Evolutionary conservation across 352 stramenopile genomes (phyloP), one percentile per base, ranked within the genome.

Genomic region (Paralagenidium karlingii): DNA sequence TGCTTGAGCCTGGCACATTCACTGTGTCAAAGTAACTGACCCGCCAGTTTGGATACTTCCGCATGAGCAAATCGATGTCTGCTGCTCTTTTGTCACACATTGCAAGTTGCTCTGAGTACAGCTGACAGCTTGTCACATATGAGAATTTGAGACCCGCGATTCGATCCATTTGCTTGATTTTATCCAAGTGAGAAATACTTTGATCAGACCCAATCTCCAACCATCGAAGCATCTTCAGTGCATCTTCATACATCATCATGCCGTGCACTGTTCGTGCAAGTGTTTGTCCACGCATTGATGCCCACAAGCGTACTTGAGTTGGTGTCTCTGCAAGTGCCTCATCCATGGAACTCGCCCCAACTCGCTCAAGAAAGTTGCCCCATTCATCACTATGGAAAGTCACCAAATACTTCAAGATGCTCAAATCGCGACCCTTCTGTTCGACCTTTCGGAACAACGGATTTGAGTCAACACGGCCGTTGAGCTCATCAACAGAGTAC

Each of bases 51-150:
- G 92, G 94, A 64, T 96, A 97, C 43, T 96, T 90, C 13, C 93
- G 82, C 81, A 99, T 94, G 2, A 99, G 68, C 19, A 96, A 58
- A 39, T 99, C 94, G 48, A 99, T 99, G 55, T 99, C 94, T 7
- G 96, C 86, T 21, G 80, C 77, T 15, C 74, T 69, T 1, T 58
- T 58, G 37, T 93, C 76, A 27, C 74, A 70, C 5, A 58, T 44
- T 11, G 74, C 73, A 22, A 86, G 60, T 38, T 90, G 75, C 36
- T 91, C 67, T 8, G 74, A 79, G 51, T 93, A 93, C 36, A 91
- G 87, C 53, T 93, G 80, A 43, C 80, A 93, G 69, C 74, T 93
- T 8, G 74, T 88, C 36, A 94, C 71, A 41, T 95, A 91, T 10
- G 73, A 84, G 37, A 93, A 93, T 48, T 93, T 93, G 5, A 91